These are phyloP conservation scores for Coemansia sp. DNA, from an alignment of 192 early-diverging fungal species.

Conservation along the genomic window DNA sequence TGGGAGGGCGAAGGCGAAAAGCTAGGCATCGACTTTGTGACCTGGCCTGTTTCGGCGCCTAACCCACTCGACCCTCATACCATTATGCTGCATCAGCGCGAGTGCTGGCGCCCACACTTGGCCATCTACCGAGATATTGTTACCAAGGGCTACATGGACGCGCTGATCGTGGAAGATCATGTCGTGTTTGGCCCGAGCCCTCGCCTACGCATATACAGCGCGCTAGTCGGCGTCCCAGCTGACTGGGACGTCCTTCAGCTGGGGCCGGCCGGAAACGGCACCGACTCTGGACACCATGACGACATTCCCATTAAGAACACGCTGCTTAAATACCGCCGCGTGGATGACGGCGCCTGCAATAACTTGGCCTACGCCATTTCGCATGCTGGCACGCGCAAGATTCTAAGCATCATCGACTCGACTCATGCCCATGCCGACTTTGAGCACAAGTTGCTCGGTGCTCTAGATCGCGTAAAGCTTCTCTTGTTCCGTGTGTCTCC, in stretches of 20 bases:
- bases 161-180: constrained; percentile 47
- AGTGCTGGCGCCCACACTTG: constrained; percentile 48
- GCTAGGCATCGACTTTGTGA: constrained; percentile 28
- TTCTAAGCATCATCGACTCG: constrained; percentile 30
- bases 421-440: constrained; percentile 44
- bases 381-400: constrained; percentile 34
- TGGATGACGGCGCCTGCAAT: constrained; percentile 48
- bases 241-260: constrained; percentile 51
- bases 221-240: constrained; percentile 31
- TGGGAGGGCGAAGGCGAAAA: constrained; percentile 15
- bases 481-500: constrained; percentile 45
- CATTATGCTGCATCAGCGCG: constrained; percentile 38
- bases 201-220: constrained; percentile 36
- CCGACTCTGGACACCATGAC: constrained; percentile 46
- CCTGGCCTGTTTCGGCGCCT: constrained; percentile 34
- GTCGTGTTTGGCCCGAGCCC: constrained; percentile 40
- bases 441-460: constrained; percentile 38
- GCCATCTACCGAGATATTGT: constrained; percentile 39
- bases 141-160: constrained; percentile 31
- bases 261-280: constrained; percentile 36
- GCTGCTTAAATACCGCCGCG: constrained; percentile 30
- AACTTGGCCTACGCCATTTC: constrained; percentile 49
- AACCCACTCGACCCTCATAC: constrained; percentile 24
- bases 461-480: constrained; percentile 31
- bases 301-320: constrained; percentile 29